Conservation (phyloP, 306 rosid genomes). For the Geum urbanum region DNA sequence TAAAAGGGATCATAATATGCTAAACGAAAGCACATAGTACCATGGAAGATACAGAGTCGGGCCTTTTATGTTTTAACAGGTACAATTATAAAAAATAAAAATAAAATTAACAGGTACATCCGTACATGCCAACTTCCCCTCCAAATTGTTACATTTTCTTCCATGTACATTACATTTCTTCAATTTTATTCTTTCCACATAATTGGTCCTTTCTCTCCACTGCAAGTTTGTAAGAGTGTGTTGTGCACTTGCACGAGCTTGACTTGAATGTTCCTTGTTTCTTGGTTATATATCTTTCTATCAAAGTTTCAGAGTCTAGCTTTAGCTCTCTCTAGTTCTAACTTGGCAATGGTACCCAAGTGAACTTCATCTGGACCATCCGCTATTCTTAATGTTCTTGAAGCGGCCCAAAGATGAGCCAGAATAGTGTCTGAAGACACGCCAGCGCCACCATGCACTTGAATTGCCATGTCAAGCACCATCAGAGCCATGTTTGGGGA, state of each 20-base stretch:
- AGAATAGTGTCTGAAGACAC: slow-evolving; percentile 81
- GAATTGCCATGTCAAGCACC: slow-evolving; percentile 94
- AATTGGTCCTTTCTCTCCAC: background rate
- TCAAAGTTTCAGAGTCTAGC: slow-evolving; percentile 59
- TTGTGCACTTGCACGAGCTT: background rate
- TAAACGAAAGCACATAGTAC: no score
- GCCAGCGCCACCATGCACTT: slow-evolving; percentile 94
- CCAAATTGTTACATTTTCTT: background rate
- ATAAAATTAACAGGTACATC: no score
- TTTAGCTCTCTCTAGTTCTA: slow-evolving; percentile 68
- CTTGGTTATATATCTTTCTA: background rate
- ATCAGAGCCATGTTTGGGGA: slow-evolving; percentile 85
- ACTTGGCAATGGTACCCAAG: slow-evolving; percentile 88
- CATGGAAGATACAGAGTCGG: background rate
- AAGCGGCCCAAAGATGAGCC: slow-evolving; percentile 87
- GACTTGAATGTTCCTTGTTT: background rate
- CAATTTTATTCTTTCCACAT: background rate
- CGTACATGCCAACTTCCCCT: background rate
- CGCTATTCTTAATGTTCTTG: slow-evolving; percentile 87
- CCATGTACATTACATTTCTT: background rate
- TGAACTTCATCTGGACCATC: slow-evolving; percentile 99
- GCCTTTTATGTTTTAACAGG: background rate
- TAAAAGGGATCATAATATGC: no score
- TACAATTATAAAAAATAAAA: background rate
- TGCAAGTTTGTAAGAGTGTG: background rate